Evolutionary conservation across 768 basidiomycete genomes (phyloP).

Genomic region (Aureoboletus auriporus): DNA sequence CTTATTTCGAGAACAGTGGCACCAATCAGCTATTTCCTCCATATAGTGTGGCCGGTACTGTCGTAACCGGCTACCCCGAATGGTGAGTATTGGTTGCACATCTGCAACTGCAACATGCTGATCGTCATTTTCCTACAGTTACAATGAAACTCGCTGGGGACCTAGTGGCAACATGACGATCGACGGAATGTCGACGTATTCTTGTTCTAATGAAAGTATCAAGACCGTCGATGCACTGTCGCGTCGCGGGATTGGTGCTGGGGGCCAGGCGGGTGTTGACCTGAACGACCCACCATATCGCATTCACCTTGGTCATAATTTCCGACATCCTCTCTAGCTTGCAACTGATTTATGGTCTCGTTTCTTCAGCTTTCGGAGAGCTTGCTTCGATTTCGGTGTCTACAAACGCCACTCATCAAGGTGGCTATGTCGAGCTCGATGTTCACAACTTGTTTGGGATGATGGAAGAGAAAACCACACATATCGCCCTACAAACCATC

Average conservation of each 20-base stretch:
- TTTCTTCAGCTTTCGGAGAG: slow-evolving; percentile 40
- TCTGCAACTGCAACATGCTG: neutral
- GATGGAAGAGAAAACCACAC: slow-evolving; percentile 67
- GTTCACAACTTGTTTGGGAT: slow-evolving; percentile 71
- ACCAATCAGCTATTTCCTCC: slow-evolving; percentile 56
- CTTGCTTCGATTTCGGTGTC: slow-evolving; percentile 57
- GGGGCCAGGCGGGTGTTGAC: slow-evolving; percentile 42
- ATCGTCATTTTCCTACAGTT: slow-evolving; percentile 35
- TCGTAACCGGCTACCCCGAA: slow-evolving; percentile 61
- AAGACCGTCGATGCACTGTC: slow-evolving; percentile 15
- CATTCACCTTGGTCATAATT: slow-evolving; percentile 59
- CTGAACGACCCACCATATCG: slow-evolving; percentile 61
- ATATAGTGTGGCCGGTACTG: slow-evolving; percentile 47
- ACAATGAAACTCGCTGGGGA: slow-evolving; percentile 57
- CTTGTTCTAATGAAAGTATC: slow-evolving; percentile 12
- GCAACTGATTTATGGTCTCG: neutral
- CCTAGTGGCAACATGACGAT: slow-evolving; percentile 74
- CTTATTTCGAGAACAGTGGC: slow-evolving; percentile 30
- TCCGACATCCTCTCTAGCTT: slow-evolving; percentile 3
- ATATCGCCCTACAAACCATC: slow-evolving; percentile 52
- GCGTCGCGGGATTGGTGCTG: slow-evolving; percentile 50
- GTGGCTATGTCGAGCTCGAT: slow-evolving; percentile 61
- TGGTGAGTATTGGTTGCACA: slow-evolving; percentile 36
- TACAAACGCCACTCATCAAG: slow-evolving; percentile 67
- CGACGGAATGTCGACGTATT: slow-evolving; percentile 59